Evolutionary conservation across 495 filamentous ascomycete species (phyloP).

Genomic region (Lophiostoma macrostomum): DNA sequence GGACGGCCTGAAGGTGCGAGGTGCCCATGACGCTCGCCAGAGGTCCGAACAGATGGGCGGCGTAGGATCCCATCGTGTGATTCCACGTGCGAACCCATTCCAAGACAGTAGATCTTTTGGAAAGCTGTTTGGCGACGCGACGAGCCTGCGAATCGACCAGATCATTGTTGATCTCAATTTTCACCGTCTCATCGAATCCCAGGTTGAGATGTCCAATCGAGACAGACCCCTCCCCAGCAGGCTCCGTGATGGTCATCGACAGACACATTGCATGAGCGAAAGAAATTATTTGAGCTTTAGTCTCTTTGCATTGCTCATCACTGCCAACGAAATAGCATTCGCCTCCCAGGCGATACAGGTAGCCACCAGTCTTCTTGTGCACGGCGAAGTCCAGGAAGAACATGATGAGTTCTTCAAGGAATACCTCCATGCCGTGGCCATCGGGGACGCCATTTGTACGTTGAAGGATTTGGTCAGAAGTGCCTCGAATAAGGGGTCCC

Average conservation of each 20-base stretch:
- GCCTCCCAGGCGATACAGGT: conserved; percentile 22
- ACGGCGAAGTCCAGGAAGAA: conserved; percentile 28
- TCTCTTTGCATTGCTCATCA: conserved; percentile 2
- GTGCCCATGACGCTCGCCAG: conserved; percentile 27
- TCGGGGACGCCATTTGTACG: conserved; percentile 18
- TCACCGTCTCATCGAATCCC: background rate
- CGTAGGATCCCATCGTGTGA: conserved; percentile 9
- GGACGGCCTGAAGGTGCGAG: conserved; percentile 18
- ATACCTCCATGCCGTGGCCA: conserved; percentile 13
- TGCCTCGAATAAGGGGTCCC: conserved; percentile 15
- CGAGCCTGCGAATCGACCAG: conserved; percentile 17
- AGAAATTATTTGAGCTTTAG: background rate
- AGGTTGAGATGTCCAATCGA: background rate
- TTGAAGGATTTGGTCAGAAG: conserved; percentile 10
- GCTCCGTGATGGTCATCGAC: background rate
- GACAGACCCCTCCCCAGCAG: no score
- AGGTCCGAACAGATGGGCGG: conserved; percentile 16
- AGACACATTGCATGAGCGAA: conserved; percentile 14
- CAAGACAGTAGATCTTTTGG: conserved; percentile 13
- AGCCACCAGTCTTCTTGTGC: conserved; percentile 12
- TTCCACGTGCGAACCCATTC: conserved; percentile 29
- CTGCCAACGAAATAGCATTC: conserved; percentile 19
- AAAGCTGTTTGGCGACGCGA: conserved; percentile 17
- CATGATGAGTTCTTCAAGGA: conserved; percentile 24
- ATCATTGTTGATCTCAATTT: conserved; percentile 12